Evolutionary conservation across 1,139 yeast species (phyloP).

Genomic region (Candida pseudocylindracea): DNA sequence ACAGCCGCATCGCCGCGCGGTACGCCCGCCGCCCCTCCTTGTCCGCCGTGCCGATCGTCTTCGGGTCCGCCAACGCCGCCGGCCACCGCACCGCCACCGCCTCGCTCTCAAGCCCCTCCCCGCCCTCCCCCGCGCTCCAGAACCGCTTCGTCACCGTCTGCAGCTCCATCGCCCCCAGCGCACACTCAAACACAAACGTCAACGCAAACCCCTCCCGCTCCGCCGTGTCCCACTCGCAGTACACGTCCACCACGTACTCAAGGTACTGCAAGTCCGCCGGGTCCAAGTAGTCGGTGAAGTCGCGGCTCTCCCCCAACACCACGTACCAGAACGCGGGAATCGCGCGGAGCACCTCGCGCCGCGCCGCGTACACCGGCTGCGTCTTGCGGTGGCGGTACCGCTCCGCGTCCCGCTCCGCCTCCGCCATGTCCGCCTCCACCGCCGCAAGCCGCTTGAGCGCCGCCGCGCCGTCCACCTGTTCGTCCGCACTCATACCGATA

Average conservation of each 20-base stretch:
- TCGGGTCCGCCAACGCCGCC: slow-evolving; percentile 12
- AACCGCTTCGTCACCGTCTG: slow-evolving; percentile 36
- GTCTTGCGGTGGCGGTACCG: slow-evolving; percentile 23
- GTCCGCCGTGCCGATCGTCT: slow-evolving; percentile 21
- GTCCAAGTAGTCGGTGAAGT: slow-evolving; percentile 46
- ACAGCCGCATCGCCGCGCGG: slow-evolving; percentile 48
- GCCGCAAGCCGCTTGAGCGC: slow-evolving; percentile 1
- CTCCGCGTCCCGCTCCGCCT: slow-evolving; percentile 3
- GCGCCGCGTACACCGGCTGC: slow-evolving; percentile 21
- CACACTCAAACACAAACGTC: slow-evolving; percentile 34
- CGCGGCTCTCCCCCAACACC: slow-evolving; percentile 54
- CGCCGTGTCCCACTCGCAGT: slow-evolving; percentile 24
- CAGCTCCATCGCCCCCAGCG: slow-evolving; percentile 15
- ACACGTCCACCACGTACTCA: slow-evolving; percentile 33
- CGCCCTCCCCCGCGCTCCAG: slow-evolving; percentile 18
- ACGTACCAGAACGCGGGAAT: slow-evolving; percentile 62
- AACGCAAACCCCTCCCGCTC: slow-evolving; percentile 11
- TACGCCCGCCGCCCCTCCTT: slow-evolving; percentile 22
- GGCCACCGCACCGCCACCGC: slow-evolving; percentile 41
- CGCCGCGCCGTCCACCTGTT: too few species aligned
- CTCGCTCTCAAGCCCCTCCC: slow-evolving; percentile 26
- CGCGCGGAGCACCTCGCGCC: slow-evolving; percentile 20
- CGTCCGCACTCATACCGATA: too few species aligned
- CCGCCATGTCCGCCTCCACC: not conserved
- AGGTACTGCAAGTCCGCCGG: slow-evolving; percentile 48